These are phyloP conservation scores for Hirsutella rhossiliensis DNA, from an alignment of 2,329 filamentous ascomycete species.

Conservation along the genomic window DNA sequence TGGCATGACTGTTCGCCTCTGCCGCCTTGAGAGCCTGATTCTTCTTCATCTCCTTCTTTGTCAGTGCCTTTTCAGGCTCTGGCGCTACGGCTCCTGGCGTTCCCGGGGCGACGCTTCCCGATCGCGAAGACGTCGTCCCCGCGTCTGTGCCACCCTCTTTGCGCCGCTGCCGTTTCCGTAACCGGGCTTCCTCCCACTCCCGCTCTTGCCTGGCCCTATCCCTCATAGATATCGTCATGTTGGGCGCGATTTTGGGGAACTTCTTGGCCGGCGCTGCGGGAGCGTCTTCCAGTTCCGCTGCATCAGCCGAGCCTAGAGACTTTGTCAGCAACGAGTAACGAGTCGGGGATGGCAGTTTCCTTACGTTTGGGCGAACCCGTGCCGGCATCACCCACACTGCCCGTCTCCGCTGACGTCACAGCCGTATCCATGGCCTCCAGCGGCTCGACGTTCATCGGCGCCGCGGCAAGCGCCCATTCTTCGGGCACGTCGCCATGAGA, in stretches of 20 bases:
- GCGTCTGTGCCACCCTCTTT: constrained; percentile 43
- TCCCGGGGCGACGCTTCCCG: constrained; percentile 44
- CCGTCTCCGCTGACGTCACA: constrained; percentile 16
- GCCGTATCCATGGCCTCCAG: constrained; percentile 17
- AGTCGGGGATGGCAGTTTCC: neutral
- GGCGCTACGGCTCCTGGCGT: constrained; percentile 52
- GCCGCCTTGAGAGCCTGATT: constrained; percentile 64
- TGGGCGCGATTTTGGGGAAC: constrained; percentile 37
- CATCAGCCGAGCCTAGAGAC: constrained; percentile 27
- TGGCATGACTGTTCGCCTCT: constrained; percentile 67
- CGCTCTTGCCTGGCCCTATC: constrained; percentile 54
- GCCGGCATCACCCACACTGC: constrained; percentile 40
- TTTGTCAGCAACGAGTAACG: constrained; percentile 3
- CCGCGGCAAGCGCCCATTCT: constrained; percentile 64
- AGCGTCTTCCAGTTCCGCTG: constrained; percentile 16
- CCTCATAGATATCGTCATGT: constrained; percentile 42
- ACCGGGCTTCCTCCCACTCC: constrained; percentile 58
- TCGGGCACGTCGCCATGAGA: constrained; percentile 69
- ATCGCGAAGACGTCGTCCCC: constrained; percentile 32
- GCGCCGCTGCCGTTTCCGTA: constrained; percentile 55
- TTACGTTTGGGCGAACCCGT: constrained; percentile 50
- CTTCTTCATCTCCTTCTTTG: constrained; percentile 78
- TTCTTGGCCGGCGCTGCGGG: constrained; percentile 30
- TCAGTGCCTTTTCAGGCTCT: constrained; percentile 55
- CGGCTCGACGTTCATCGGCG: constrained; percentile 30